A percentile compares a stretch with the other conserved stretches of the same genome.
These are phyloP conservation scores for Neonectria hederae DNA, from an alignment of 2,329 filamentous ascomycete species.

Conservation along the genomic window DNA sequence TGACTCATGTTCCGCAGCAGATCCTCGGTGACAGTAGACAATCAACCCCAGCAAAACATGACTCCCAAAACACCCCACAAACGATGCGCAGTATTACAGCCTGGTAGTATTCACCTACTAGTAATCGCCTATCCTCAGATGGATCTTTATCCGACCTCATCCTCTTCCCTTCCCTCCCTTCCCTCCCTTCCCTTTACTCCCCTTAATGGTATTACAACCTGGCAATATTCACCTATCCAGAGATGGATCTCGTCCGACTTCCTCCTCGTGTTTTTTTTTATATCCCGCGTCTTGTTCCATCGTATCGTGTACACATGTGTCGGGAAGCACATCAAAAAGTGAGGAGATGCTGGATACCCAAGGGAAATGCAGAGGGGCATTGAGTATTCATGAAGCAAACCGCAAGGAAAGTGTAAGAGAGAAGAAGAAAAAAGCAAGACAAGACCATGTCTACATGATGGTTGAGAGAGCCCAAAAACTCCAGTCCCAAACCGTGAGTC, in stretches of 20 bases:
- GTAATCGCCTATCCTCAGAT: not conserved
- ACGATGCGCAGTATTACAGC: not conserved
- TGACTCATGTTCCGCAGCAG: not conserved
- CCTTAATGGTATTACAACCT: not conserved
- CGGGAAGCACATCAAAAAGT: constrained; percentile 30
- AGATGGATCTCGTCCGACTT: constrained; percentile 2
- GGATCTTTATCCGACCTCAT: not conserved
- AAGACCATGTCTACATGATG: constrained; percentile 41
- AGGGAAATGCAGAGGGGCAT: constrained; percentile 29
- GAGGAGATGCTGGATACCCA: constrained; percentile 23
- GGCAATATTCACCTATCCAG: not conserved
- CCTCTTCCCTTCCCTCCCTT: not conserved
- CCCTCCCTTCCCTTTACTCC: not conserved
- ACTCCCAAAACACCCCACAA: not conserved
- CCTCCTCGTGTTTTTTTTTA: not conserved
- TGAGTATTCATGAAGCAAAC: constrained; percentile 33
- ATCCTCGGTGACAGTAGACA: not conserved
- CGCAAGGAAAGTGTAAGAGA: constrained; percentile 24
- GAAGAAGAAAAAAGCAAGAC: constrained; percentile 22
- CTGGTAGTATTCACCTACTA: not conserved
- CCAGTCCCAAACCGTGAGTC: constrained; percentile 35
- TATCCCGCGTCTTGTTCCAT: not conserved
- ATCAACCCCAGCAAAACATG: not conserved
- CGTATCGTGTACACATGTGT: constrained; percentile 21
- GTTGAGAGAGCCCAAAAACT: constrained; percentile 40